Evolutionary conservation across 805 yeast species (phyloP), one percentile per base, ranked within the genome.

Genomic region (Hemisphaericaspora nanyangensis): DNA sequence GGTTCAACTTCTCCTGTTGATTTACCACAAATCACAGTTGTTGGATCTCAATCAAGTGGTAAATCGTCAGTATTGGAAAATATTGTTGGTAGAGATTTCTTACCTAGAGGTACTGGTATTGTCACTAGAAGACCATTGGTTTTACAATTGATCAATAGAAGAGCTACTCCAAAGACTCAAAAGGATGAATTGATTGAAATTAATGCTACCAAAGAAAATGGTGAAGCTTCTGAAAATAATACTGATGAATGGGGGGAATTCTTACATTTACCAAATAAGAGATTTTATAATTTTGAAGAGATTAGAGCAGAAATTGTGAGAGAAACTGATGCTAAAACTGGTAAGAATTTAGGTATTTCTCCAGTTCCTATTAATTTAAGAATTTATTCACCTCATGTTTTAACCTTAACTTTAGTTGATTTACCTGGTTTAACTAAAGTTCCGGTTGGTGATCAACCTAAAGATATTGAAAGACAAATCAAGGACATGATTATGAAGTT

Each of bases 391-490:
- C 98, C 99, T 17, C 89, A 88, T 52, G 98, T 91, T 33, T 72
- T 91, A 48, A 90, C 96, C 15, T 77, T 91, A 59, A 93, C 99
- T 6, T 75, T 93, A 53, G 97, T 93, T 29, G 99, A 93, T 67
- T 76, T 93, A 55, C 99, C 99, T 7, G 99, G 99, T 44, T 77
- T 93, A 55, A 93, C 99, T 29, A 93, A 93, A 61, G 99, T 93
- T 28, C 99, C 99, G 4, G 96, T 93, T 40, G 99, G 99, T 35
- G 99, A 93, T 66, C 99, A 93, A 66, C 99, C 99, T 39, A 84
- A 85, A 54, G 99, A 93, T 63, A 93, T 93, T 49, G 99, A 93
- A 68, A 80, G 76, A 48, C 97, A 88, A 66, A 93, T 93, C 55
- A 82, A 89, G 56, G 95, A 89, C 48, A 83, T 93, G 88, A 72